Conservation (phyloP, 441 rosid species). For the Gossypium davidsonii region DNA sequence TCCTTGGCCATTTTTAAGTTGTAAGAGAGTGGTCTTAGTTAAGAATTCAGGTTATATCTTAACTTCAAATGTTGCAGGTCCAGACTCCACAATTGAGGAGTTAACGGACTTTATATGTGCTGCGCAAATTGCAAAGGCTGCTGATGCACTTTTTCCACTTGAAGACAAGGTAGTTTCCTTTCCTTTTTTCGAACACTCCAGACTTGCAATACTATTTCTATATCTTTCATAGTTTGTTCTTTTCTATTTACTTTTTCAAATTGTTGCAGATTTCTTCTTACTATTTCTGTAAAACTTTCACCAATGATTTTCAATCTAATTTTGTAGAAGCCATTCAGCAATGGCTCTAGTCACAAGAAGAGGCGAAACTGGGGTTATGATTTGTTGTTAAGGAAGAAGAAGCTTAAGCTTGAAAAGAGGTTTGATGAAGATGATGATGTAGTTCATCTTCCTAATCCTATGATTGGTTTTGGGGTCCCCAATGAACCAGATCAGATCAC, state of each 20-base stretch:
- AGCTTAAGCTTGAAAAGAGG: slow-evolving; percentile 25
- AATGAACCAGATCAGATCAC: slow-evolving; percentile 25
- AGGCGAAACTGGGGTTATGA: slow-evolving; percentile 29
- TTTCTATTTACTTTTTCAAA: background rate
- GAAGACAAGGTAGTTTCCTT: slow-evolving; percentile 44
- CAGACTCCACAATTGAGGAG: slow-evolving; percentile 46
- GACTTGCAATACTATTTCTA: background rate
- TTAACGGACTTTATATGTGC: slow-evolving; percentile 77
- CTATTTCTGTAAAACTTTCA: background rate
- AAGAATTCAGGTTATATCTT: background rate
- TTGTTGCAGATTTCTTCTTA: background rate
- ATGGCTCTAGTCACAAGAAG: slow-evolving; percentile 35
- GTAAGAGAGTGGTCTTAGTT: background rate
- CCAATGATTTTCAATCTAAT: background rate
- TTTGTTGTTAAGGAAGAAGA: slow-evolving; percentile 24
- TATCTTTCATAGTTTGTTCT: background rate
- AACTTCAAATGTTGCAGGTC: slow-evolving; percentile 42
- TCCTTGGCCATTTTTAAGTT: background rate
- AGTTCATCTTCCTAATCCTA: slow-evolving; percentile 72
- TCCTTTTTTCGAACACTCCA: background rate
- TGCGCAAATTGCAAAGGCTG: slow-evolving; percentile 63
- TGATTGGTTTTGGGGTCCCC: slow-evolving; percentile 94
- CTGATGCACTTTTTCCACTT: slow-evolving; percentile 40
- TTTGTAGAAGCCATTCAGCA: slow-evolving; percentile 34
- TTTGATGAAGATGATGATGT: slow-evolving; percentile 38